Percentiles rank a stretch among this genome's conserved stretches.
These are phyloP conservation scores for Nicotiana sylvestris DNA, from an alignment of 257 asterid species.

Conservation along the genomic window DNA sequence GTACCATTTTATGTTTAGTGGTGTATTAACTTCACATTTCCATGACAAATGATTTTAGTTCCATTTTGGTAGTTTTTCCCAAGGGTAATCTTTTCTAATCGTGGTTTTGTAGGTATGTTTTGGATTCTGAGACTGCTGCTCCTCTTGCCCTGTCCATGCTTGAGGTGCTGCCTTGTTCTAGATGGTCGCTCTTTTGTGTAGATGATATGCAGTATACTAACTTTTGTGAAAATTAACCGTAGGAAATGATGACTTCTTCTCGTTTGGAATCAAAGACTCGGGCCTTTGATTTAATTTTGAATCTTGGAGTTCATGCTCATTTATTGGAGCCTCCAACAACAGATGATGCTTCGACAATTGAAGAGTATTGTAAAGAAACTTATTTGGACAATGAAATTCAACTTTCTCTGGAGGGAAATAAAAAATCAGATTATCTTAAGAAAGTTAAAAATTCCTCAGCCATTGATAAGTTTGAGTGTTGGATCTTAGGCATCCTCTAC, in stretches of 20 bases:
- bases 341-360: conserved; percentile 67
- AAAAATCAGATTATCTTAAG: conserved; percentile 43
- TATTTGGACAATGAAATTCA: conserved; percentile 63
- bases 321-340: conserved; percentile 88
- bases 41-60: background rate
- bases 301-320: conserved; percentile 99
- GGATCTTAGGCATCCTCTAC: conserved; percentile 95
- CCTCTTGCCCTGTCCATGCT: conserved; percentile 93
- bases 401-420: conserved; percentile 46
- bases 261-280: conserved; percentile 75
- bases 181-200: background rate
- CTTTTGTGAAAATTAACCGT: conserved; percentile 21
- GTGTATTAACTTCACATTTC: background rate
- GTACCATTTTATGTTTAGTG: background rate
- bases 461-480: conserved; percentile 80
- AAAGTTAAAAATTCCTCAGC: conserved; percentile 56
- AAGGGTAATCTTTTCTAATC: conserved; percentile 14
- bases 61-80: background rate
- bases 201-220: conserved; percentile 7
- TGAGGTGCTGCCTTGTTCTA: conserved; percentile 56
- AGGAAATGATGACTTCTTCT: conserved; percentile 95
- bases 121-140: conserved; percentile 90
- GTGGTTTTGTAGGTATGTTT: conserved; percentile 75
- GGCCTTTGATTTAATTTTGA: conserved; percentile 91
- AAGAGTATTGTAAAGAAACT: conserved; percentile 72